Base-by-base conservation (phyloP, 2,329 filamentous ascomycete genomes). In the Pleurostoma richardsiae region DNA sequence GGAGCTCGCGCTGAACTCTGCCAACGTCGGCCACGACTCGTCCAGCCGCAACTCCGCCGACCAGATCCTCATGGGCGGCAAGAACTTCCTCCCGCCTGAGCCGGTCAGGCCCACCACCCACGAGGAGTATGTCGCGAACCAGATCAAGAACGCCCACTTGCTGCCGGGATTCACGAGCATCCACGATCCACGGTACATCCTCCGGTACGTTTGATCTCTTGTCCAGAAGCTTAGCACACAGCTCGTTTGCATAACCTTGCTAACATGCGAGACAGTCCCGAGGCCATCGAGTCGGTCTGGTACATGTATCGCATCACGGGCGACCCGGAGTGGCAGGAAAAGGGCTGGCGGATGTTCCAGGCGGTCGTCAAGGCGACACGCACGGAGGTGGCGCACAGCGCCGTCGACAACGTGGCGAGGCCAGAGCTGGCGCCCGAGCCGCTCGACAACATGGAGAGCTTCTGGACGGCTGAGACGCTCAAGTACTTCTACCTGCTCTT, bases 401-500 rank as follows among this genome's bases (percentile, higher is more conserved):
- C 86, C 36, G 80, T 94, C 46, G 66, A 73, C 42, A 80, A 88
- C 58, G 85, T 91, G 10, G 66, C 75, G 28, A 47, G 52, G 42
- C 48, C 64, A 2, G 62, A 73, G 19, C 54, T 56, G 1, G 39
- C 57, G 6, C 65, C 73, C 1, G 57, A 57, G 7, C 68, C 74
- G 46, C 61, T 65, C 38, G 80, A 90, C 62, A 72, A 74, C 55
- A 91, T 92, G 87, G 86, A 95, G 70, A 91, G 86, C 59, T 95
- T 95, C 66, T 96, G 90, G 88, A 73, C 90, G 50, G 87, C 87
- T 4, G 90, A 96, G 74, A 96, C 90, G 39, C 71, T 96, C 56
- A 96, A 95, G 72, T 95, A 95, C 61, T 95, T 94, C 55, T 96
- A 90, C 63, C 65, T 96, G 47, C 74, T 95, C 43, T 96, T 88